A percentile compares a stretch with the other conserved stretches of the same genome.
These are phyloP conservation scores for Solanum tarijense DNA, from an alignment of 257 asterid genomes.

Conservation along the genomic window DNA sequence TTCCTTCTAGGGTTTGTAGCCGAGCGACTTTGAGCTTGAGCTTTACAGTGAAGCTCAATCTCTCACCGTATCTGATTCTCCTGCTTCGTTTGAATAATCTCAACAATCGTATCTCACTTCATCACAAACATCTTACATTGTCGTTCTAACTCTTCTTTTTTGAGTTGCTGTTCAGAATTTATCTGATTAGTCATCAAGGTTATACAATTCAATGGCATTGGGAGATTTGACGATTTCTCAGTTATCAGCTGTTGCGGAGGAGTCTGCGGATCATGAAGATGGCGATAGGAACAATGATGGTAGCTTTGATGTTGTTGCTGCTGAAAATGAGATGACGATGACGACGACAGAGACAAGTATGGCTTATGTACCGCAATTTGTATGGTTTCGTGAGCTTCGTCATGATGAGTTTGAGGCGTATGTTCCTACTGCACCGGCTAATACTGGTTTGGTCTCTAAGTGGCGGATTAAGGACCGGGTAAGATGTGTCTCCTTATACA, in stretches of 20 bases:
- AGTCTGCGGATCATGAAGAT: conserved; percentile 39
- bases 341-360: conserved; percentile 56
- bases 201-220: conserved; percentile 70
- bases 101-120: not conserved
- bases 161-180: conserved; percentile 25
- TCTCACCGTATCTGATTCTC: not conserved
- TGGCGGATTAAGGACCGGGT: conserved; percentile 89
- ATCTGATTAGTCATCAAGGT: conserved; percentile 67
- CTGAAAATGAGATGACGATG: not conserved
- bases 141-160: not conserved
- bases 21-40: not conserved
- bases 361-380: conserved; percentile 74
- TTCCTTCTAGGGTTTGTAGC: not conserved
- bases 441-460: conserved; percentile 75
- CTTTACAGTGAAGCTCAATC: not conserved
- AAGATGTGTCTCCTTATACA: conserved; percentile 9
- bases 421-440: conserved; percentile 66
- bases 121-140: not conserved
- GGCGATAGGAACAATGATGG: conserved; percentile 16
- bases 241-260: conserved; percentile 49
- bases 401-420: conserved; percentile 84
- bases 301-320: conserved; percentile 22
- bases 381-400: conserved; percentile 81
- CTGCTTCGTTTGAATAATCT: not conserved
- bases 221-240: conserved; percentile 90